Conservation (phyloP, 352 stramenopile species). For the Elongisporangium undulatum region DNA sequence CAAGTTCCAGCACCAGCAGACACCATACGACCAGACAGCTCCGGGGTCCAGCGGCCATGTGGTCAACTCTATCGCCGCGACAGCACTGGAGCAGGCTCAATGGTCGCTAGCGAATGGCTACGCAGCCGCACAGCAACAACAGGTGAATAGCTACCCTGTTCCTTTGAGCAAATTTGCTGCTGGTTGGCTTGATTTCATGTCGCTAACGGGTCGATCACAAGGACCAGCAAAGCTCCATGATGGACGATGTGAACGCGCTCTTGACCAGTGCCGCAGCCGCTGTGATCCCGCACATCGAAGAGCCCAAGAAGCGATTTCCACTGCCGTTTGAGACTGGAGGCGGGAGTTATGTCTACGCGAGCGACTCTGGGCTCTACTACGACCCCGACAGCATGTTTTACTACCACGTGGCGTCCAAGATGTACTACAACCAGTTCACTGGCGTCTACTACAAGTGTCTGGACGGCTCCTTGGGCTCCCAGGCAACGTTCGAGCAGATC, state of each 20-base stretch:
- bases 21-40: neutral
- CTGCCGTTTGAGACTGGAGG: conserved; percentile 72
- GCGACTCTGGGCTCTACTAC: conserved; percentile 70
- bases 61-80: conserved; percentile 45
- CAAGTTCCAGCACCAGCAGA: conserved; percentile 11
- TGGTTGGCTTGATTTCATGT: conserved; percentile 1
- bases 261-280: conserved; percentile 55
- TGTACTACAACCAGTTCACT: conserved; percentile 73
- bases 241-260: conserved; percentile 57
- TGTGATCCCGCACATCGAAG: conserved; percentile 41
- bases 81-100: conserved; percentile 75
- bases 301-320: conserved; percentile 78
- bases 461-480: conserved; percentile 12
- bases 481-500: conserved; percentile 42
- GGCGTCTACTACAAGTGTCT: conserved; percentile 60
- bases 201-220: neutral
- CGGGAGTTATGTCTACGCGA: conserved; percentile 69
- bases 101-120: conserved; percentile 74
- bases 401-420: conserved; percentile 65
- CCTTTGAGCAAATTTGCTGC: neutral
- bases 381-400: conserved; percentile 84
- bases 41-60: conserved; percentile 2
- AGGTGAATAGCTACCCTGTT: conserved; percentile 28
- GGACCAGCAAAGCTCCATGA: conserved; percentile 23
- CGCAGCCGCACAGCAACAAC: conserved; percentile 18